phyloP scores from a whole-genome alignment of 192 early-diverging fungal species.

The Phlyctochytrium bullatum region DNA sequence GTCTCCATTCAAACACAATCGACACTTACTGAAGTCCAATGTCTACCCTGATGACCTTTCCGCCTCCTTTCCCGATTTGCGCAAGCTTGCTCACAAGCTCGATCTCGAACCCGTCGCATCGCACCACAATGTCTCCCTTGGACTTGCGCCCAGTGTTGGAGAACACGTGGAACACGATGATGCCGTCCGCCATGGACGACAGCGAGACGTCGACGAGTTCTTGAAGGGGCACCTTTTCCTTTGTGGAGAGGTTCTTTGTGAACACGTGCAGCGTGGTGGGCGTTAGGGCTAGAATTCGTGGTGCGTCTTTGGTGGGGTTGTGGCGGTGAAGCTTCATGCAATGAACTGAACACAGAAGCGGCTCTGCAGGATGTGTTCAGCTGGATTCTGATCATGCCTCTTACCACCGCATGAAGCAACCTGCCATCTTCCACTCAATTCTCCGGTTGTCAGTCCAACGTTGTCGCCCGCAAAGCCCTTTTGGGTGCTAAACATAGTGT shows the following conservation, averaged over 20 bases:
- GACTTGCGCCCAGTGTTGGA: background rate
- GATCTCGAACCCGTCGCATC: background rate
- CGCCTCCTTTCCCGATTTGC: background rate
- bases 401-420: background rate
- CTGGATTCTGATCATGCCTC: no score
- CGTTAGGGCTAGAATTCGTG: background rate
- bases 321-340: slow-evolving; percentile 1
- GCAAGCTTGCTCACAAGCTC: background rate
- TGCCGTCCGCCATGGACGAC: background rate
- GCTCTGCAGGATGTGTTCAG: background rate
- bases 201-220: background rate
- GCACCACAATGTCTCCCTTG: background rate
- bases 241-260: background rate
- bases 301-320: background rate
- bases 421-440: background rate
- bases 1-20: no score
- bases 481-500: background rate
- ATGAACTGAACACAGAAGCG: background rate
- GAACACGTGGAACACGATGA: background rate
- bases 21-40: background rate
- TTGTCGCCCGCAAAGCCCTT: background rate
- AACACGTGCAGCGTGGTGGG: background rate
- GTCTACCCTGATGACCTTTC: background rate
- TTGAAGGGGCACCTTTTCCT: background rate
- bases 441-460: background rate